phyloP scores from a whole-genome alignment of 176 grass and related monocot genomes.

The Raddia distichophylla region DNA sequence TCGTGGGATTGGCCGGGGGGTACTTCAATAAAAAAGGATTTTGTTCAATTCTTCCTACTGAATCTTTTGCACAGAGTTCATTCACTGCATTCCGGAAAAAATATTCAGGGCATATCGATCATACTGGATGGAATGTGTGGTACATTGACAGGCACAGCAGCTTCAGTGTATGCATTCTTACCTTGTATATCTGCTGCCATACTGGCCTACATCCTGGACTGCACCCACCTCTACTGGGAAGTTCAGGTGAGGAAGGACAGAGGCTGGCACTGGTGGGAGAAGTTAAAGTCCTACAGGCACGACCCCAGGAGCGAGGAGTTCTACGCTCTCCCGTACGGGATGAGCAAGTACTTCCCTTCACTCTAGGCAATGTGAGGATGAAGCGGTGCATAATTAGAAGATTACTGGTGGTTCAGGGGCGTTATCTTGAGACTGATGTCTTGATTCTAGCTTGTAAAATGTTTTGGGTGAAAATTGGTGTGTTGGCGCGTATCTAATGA shows the following conservation, averaged over 20 bases:
- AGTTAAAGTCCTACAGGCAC: constrained; percentile 66
- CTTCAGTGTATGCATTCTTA: constrained; percentile 74
- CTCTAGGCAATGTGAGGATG: constrained; percentile 42
- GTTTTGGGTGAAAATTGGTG: constrained; percentile 17
- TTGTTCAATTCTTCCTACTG: background rate
- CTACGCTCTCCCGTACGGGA: constrained; percentile 75
- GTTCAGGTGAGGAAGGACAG: constrained; percentile 63
- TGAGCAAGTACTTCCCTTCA: constrained; percentile 94
- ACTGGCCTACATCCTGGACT: constrained; percentile 78
- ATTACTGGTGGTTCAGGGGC: background rate
- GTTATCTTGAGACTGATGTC: constrained; percentile 7
- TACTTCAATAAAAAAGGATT: constrained; percentile 19
- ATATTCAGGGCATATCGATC: constrained; percentile 83
- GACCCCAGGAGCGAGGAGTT: constrained; percentile 86
- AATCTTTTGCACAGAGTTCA: constrained; percentile 5
- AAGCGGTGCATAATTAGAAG: constrained; percentile 8
- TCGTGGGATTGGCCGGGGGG: constrained; percentile 95
- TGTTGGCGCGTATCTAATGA: constrained; percentile 1
- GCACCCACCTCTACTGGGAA: constrained; percentile 67
- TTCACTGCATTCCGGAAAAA: constrained; percentile 15
- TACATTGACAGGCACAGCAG: constrained; percentile 77
- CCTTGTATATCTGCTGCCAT: constrained; percentile 30
- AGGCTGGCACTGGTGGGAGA: constrained; percentile 79
- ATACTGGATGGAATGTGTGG: constrained; percentile 87
- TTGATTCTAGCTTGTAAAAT: constrained; percentile 23